Evolutionary conservation across 2,329 filamentous ascomycete species (phyloP), one percentile per base, ranked within the genome.

Genomic region (Hymenoscyphus linearis): DNA sequence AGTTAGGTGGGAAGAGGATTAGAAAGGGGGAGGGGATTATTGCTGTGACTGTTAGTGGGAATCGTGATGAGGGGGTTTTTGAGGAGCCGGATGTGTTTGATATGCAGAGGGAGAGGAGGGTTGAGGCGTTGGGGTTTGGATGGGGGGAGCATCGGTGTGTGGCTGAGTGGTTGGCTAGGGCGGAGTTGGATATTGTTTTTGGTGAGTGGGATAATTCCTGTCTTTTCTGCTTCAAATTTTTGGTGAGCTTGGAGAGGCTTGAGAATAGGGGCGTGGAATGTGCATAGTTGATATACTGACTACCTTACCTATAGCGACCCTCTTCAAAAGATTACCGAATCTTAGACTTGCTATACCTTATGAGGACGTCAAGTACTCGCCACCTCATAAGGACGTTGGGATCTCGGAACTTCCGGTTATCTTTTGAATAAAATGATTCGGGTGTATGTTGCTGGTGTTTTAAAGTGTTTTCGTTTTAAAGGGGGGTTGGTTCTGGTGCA

Each of bases 141-240:
- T 81, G 74, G 64, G 79, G 78, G 1, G 71, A 74, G 14, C 79
- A 80, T 65, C 70, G 77, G 12, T 81, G 79, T 66, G 71, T 80
- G 26, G 78, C 77, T 4, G 78, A 81, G 65, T 70, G 71, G 50
- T 67, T 81, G 10, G 75, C 79, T 3, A 74, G 75, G 56, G 70
- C 74, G 0, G 78, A 81, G 65, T 66, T 81, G 57, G 74, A 73
- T 54, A 70, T 73, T 61, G 77, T 78, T 1, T 80, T 80, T 67
- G 67, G 75, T 78, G 64, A 72, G 76, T 70, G n/a, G n/a, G n/a
- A n/a, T n/a, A n/a, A n/a, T n/a, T n/a, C n/a, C n/a, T n/a, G n/a
- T n/a, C n/a, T n/a, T n/a, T n/a, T n/a, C n/a, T n/a, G 52, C 25
- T 10, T 16, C 5, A 35, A 22, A 31, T 13, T 12, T 13, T 27